Evolutionary conservation across 1,284 basidiomycete genomes (phyloP), one percentile per base, ranked within the genome.

Genomic region (Trametes pubescens): DNA sequence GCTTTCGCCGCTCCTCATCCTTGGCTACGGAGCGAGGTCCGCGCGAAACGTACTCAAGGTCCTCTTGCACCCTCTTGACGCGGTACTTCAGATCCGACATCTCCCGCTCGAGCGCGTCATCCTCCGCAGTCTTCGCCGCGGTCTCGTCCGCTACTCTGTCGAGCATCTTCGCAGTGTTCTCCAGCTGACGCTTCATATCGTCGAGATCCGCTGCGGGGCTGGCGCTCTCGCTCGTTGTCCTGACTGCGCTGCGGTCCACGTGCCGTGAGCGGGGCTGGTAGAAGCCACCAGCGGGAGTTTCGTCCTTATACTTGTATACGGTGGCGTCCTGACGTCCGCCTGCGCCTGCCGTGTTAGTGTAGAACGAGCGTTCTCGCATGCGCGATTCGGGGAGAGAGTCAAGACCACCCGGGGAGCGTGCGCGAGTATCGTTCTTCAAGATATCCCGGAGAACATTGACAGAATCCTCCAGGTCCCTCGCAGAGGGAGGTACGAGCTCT

Each of bases 401-500:
- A 13, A 81, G 63, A 14, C 74, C 78, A 3, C 80, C 79, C 0
- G 89, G 85, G 9, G 88, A 88, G 37, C 78, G 87, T 62, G 80
- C 86, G 72, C 81, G 86, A 65, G 85, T 86, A 73, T 99, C 97
- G 73, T 96, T 89, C 76, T 93, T 92, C 65, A 99, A 87, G 13
- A 99, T 85, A 70, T 93, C 91, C 69, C 94, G 95, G 69, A 99
- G 82, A 73, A 98, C 92, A 74, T 95, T 91, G 69, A 99, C 96
- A 4, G 95, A 97, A 44, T 88, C 88, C 75, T 93, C 94, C 44
- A 99, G 90, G 76, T 98, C 96, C 38, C 91, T 87, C 63, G 94
- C 89, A 0, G 97, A 99, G 0, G 96, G 94, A 0, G 97, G 98
- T 5, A 96, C 83, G 52, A 99, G 88, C 79, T 99, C 98, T 8